These are phyloP conservation scores for Chaetomiaceae sp. DNA, from an alignment of 2,329 filamentous ascomycete species.

Conservation along the genomic window DNA sequence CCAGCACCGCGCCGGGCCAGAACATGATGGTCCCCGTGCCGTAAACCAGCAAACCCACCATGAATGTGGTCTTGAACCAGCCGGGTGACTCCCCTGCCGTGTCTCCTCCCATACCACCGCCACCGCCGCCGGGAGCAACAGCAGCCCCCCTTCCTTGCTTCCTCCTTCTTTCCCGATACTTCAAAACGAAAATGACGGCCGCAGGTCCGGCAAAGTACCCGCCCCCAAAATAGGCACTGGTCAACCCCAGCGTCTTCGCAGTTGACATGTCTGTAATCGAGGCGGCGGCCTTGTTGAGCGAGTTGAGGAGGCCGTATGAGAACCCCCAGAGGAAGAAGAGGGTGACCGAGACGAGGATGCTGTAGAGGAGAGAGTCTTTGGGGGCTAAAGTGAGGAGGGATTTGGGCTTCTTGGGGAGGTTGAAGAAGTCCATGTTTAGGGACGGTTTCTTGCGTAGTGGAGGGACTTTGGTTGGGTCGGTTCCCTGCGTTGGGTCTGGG, in stretches of 20 bases:
- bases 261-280: constrained; percentile 56
- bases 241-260: constrained; percentile 62
- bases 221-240: constrained; percentile 58
- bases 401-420: constrained; percentile 59
- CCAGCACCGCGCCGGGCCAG: constrained; percentile 73
- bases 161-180: too few species aligned
- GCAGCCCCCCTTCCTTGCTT: neutral
- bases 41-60: constrained; percentile 70
- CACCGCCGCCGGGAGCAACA: neutral
- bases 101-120: constrained; percentile 1
- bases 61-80: constrained; percentile 78
- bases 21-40: constrained; percentile 77
- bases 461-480: neutral
- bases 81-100: constrained; percentile 28
- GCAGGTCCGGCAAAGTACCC: constrained; percentile 35
- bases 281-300: constrained; percentile 69
- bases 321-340: constrained; percentile 89
- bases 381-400: constrained; percentile 63
- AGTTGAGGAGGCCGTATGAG: constrained; percentile 81
- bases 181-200: constrained; percentile 50
- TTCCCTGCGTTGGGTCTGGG: neutral
- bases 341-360: constrained; percentile 70
- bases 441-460: constrained; percentile 15
- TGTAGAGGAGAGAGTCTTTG: constrained; percentile 65
- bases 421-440: constrained; percentile 73